Percentiles rank a stretch among this genome's conserved stretches.
Evolutionary conservation across 2,329 filamentous ascomycete species (phyloP).

Genomic region (Verticillium longisporum): DNA sequence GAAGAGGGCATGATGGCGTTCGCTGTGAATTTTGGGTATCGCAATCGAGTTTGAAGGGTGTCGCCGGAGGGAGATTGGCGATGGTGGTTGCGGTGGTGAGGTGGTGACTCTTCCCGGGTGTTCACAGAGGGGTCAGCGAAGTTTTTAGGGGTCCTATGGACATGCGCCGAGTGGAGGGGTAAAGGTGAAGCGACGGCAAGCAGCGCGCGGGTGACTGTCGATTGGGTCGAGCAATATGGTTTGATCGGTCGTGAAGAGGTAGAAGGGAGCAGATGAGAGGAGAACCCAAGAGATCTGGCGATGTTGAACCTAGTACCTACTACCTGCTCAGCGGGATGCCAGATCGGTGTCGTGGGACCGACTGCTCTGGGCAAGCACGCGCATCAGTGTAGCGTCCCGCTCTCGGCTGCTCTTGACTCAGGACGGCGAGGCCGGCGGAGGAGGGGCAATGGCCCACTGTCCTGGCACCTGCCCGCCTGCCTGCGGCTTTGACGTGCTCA

Average conservation of each 20-base stretch:
- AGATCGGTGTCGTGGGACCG: not conserved
- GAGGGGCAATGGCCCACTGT: not conserved
- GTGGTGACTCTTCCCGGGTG: constrained; percentile 2
- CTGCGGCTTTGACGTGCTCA: not conserved
- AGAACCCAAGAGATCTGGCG: not conserved
- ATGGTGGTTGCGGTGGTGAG: not conserved
- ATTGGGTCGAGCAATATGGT: not conserved
- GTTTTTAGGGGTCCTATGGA: not conserved
- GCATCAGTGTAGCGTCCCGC: not conserved
- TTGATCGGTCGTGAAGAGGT: constrained; percentile 4
- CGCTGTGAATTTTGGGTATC: constrained; percentile 1
- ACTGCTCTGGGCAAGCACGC: not conserved
- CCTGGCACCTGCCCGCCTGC: not conserved
- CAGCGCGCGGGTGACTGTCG: not conserved
- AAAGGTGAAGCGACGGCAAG: not conserved
- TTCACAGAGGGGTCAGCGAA: not conserved
- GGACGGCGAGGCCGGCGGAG: not conserved
- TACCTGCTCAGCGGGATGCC: too few species aligned
- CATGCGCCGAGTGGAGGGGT: not conserved
- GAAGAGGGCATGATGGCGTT: constrained; percentile 39
- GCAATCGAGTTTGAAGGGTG: not conserved
- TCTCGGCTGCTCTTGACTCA: not conserved
- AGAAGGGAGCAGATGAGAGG: constrained; percentile 1
- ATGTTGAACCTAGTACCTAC: not conserved
- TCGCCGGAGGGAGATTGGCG: not conserved